Conservation (phyloP, 805 yeast genomes). For the Suhomyces tanzawaensis region DNA sequence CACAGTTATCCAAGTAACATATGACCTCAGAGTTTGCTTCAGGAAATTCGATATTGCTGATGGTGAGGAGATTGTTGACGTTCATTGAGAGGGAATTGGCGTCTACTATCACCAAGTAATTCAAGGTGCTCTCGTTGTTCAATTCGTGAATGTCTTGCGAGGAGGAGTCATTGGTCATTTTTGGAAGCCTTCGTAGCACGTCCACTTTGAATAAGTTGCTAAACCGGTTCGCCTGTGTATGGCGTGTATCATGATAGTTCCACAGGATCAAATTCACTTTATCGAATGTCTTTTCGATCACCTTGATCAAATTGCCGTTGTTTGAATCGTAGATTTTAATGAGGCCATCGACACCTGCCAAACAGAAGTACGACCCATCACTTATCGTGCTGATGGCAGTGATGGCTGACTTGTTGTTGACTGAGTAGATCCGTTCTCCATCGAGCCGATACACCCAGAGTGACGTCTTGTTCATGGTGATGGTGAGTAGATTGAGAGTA, state of each 20-base stretch:
- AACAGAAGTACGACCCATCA: slow-evolving; percentile 41
- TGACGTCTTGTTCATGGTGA: slow-evolving; percentile 50
- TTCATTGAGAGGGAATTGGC: slow-evolving; percentile 24
- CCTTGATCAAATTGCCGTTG: slow-evolving; percentile 41
- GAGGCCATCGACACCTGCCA: slow-evolving; percentile 43
- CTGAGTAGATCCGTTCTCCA: slow-evolving; percentile 53
- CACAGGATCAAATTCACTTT: slow-evolving; percentile 18
- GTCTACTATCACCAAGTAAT: slow-evolving; percentile 27
- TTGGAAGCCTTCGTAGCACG: slow-evolving; percentile 34
- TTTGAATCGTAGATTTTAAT: slow-evolving; percentile 46
- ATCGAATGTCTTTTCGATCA: slow-evolving; percentile 16
- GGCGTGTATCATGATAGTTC: slow-evolving; percentile 10
- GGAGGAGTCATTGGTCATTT: slow-evolving; percentile 20
- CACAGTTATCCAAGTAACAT: slow-evolving; percentile 19
- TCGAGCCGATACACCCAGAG: slow-evolving; percentile 51
- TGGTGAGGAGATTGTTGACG: slow-evolving; percentile 31
- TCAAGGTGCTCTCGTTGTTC: slow-evolving; percentile 11
- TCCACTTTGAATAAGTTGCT: slow-evolving; percentile 27
- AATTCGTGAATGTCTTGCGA: slow-evolving; percentile 10
- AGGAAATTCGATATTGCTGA: slow-evolving; percentile 24
- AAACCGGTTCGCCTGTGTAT: slow-evolving; percentile 8
- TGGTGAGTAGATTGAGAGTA: slow-evolving; percentile 49
- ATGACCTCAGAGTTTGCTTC: slow-evolving; percentile 10
- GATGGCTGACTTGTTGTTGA: slow-evolving; percentile 35
- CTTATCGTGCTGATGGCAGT: slow-evolving; percentile 30